Conservation (phyloP, 1,284 basidiomycete genomes). For the Boletus sp. region DNA sequence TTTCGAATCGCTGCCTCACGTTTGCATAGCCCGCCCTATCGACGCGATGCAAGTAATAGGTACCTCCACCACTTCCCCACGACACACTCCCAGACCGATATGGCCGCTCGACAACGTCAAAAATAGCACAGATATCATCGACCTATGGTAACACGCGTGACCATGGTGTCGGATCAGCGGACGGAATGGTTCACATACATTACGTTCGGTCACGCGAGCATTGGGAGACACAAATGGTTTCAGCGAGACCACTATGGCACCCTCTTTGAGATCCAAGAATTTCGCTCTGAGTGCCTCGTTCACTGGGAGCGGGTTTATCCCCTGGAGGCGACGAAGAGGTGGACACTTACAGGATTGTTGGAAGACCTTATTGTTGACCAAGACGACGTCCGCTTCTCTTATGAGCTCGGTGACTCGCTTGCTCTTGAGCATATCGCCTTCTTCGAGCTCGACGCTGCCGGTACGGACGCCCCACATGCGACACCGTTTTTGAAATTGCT, state of each 20-base stretch:
- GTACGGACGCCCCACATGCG: constrained; percentile 75
- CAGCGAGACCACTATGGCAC: constrained; percentile 76
- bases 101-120: constrained; percentile 67
- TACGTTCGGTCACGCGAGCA: constrained; percentile 72
- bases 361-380: constrained; percentile 83
- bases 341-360: constrained; percentile 60
- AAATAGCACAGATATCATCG: constrained; percentile 76
- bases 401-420: constrained; percentile 61
- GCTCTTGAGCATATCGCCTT: constrained; percentile 74
- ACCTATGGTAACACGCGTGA: constrained; percentile 43
- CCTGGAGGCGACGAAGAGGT: constrained; percentile 5
- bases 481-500: constrained; percentile 65
- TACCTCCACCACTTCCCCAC: constrained; percentile 70
- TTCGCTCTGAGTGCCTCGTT: constrained; percentile 74
- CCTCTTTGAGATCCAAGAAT: constrained; percentile 80
- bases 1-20: constrained; percentile 57
- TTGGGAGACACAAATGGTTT: constrained; percentile 69
- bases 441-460: constrained; percentile 71
- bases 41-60: constrained; percentile 74
- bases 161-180: constrained; percentile 7
- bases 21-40: constrained; percentile 69
- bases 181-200: constrained; percentile 49
- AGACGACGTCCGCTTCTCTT: constrained; percentile 69
- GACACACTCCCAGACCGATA: constrained; percentile 75
- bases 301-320: constrained; percentile 46